These are phyloP conservation scores for Begonia fuchsioides DNA, from an alignment of 306 rosid species.

Conservation along the genomic window DNA sequence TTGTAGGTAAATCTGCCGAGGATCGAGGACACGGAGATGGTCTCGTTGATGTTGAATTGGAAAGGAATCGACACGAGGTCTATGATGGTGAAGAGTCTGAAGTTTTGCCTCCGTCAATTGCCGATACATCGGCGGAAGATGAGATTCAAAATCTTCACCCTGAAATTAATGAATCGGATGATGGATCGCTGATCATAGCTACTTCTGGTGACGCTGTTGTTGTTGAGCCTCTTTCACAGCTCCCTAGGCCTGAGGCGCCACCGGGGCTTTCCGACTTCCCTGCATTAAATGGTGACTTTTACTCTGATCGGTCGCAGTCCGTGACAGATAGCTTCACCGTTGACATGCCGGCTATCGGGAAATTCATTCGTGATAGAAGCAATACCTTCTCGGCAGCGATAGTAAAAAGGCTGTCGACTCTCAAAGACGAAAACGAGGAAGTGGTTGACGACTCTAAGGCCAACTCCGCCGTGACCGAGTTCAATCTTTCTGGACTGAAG, in stretches of 20 bases:
- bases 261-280: conserved; percentile 2
- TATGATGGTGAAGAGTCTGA: too few species aligned
- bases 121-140: too few species aligned
- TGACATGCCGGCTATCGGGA: conserved; percentile 52
- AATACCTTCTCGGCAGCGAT: conserved; percentile 32
- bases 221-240: conserved; percentile 40
- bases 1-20: too few species aligned
- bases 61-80: too few species aligned
- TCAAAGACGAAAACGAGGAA: conserved; percentile 15
- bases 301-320: conserved; percentile 4
- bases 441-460: neutral
- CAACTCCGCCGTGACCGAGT: conserved; percentile 33
- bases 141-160: too few species aligned
- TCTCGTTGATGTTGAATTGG: too few species aligned
- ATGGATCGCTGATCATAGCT: neutral
- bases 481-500: too few species aligned
- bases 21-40: too few species aligned
- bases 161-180: too few species aligned
- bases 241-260: too few species aligned
- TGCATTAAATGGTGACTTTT: neutral
- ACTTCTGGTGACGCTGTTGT: neutral
- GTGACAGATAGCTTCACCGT: conserved; percentile 10
- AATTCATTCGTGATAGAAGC: conserved; percentile 46
- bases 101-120: too few species aligned
- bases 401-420: conserved; percentile 45